phyloP scores from a whole-genome alignment of 2,329 filamentous ascomycete species.

The Alternaria burnsii region DNA sequence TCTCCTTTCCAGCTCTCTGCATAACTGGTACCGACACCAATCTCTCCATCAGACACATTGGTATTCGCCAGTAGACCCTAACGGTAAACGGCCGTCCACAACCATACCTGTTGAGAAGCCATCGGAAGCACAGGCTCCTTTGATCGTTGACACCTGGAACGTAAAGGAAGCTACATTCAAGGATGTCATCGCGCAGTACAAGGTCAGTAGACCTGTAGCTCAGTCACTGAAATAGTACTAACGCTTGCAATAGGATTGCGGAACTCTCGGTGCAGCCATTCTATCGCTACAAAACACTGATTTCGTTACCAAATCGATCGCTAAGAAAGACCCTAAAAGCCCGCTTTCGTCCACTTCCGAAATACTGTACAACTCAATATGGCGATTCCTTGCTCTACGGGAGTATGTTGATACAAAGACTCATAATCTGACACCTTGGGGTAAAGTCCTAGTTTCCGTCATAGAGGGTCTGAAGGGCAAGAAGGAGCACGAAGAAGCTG shows the following conservation, averaged over 20 bases:
- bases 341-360: slow-evolving; percentile 72
- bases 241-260: slow-evolving; percentile 30
- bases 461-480: slow-evolving; percentile 68
- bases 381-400: slow-evolving; percentile 88
- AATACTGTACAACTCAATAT: slow-evolving; percentile 77
- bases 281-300: slow-evolving; percentile 72
- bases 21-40: slow-evolving; percentile 84
- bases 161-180: slow-evolving; percentile 68
- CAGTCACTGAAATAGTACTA: slow-evolving; percentile 8
- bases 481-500: slow-evolving; percentile 74
- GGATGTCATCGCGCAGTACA: slow-evolving; percentile 44
- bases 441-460: slow-evolving; percentile 74
- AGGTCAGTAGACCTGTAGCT: slow-evolving; percentile 22
- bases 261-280: slow-evolving; percentile 59
- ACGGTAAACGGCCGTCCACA: slow-evolving; percentile 56
- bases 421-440: slow-evolving; percentile 86
- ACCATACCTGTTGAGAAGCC: slow-evolving; percentile 68
- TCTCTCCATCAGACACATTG: slow-evolving; percentile 81
- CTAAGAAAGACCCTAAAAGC: slow-evolving; percentile 59
- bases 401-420: slow-evolving; percentile 78
- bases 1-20: slow-evolving; percentile 79
- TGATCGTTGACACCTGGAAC: slow-evolving; percentile 73
- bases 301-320: slow-evolving; percentile 74
- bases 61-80: slow-evolving; percentile 62
- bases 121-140: slow-evolving; percentile 58